Evolutionary conservation across 78 protist genomes (phyloP), one percentile per base, ranked within the genome.

Genomic region (Emiliania huxleyi): DNA sequence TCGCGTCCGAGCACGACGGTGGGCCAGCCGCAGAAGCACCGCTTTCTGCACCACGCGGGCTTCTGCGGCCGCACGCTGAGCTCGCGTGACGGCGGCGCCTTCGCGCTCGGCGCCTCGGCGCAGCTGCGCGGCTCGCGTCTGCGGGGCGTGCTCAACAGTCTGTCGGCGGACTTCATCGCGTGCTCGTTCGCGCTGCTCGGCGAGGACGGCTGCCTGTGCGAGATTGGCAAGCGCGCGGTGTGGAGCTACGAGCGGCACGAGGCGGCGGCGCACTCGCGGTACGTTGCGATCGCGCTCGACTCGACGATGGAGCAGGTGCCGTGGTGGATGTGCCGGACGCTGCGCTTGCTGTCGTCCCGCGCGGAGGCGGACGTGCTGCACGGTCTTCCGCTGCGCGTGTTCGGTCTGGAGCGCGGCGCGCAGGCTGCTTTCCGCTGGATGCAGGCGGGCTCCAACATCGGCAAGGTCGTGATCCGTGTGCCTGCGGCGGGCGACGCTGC

Each of bases 141-240:
- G 55, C 38, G 8, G 37, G 3, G 25, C 22, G 77, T 35, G 26
- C 77, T 90, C 84, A 90, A 90, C 69, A 26, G 44, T 5, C 92
- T 90, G n/a, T n/a, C n/a, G n/a, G n/a, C n/a, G n/a, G n/a, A n/a
- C n/a, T n/a, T n/a, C n/a, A n/a, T n/a, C n/a, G n/a, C n/a, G n/a
- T n/a, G n/a, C n/a, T n/a, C n/a, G n/a, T n/a, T n/a, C n/a, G n/a
- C n/a, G n/a, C n/a, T n/a, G n/a, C n/a, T n/a, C n/a, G 92, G 81
- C 55, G 81, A 75, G 25, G 46, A 55, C 42, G 92, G 45, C n/a
- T n/a, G n/a, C n/a, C n/a, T n/a, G n/a, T n/a, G n/a, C n/a, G n/a
- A n/a, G n/a, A n/a, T n/a, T n/a, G 92, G 92, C 46, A 90, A 90
- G 81, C 43, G 92, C 26, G 92, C 33, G 49, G 29, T 90, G 33